These are phyloP conservation scores for Sporothrix pseudoabietina DNA, from an alignment of 2,329 filamentous ascomycete species.

Conservation along the genomic window DNA sequence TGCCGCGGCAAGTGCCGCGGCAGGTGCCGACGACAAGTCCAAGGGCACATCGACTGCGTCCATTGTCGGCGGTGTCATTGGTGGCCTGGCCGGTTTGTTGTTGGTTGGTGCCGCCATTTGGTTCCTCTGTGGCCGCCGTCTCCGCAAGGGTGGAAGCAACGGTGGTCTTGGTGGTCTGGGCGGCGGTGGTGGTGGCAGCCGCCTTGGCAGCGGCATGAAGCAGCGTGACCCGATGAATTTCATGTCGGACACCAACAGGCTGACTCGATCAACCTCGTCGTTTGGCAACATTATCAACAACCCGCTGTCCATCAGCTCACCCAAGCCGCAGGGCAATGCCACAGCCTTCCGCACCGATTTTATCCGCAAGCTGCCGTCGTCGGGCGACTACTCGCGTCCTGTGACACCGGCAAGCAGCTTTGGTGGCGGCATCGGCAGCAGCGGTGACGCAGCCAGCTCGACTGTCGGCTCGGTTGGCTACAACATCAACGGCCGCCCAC, in stretches of 20 bases:
- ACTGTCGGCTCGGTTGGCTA: constrained; percentile 20
- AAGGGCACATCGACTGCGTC: constrained; percentile 44
- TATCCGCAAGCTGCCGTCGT: constrained; percentile 46
- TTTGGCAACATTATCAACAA: constrained; percentile 60
- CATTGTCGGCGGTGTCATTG: constrained; percentile 53
- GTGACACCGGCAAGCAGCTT: constrained; percentile 17
- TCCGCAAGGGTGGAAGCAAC: constrained; percentile 33
- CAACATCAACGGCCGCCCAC: constrained; percentile 27
- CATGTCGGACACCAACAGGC: constrained; percentile 33
- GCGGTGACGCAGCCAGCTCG: constrained; percentile 23
- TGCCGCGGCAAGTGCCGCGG: constrained; percentile 27
- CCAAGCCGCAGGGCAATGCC: constrained; percentile 49
- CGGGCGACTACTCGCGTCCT: constrained; percentile 2
- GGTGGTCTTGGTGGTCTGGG: neutral
- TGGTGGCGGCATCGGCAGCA: constrained; percentile 4
- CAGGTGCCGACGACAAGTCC: constrained; percentile 28
- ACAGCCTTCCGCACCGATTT: constrained; percentile 56
- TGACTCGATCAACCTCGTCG: constrained; percentile 43
- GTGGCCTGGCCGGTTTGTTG: constrained; percentile 48
- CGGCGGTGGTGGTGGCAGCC: constrained; percentile 13
- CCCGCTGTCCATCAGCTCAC: constrained; percentile 61
- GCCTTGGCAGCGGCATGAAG: constrained; percentile 22
- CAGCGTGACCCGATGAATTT: constrained; percentile 30
- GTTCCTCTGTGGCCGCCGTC: constrained; percentile 44
- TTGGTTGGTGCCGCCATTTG: constrained; percentile 46